These are phyloP conservation scores for Arabidopsis thaliana DNA, from an alignment of 345 rosid species.

Conservation along the genomic window DNA sequence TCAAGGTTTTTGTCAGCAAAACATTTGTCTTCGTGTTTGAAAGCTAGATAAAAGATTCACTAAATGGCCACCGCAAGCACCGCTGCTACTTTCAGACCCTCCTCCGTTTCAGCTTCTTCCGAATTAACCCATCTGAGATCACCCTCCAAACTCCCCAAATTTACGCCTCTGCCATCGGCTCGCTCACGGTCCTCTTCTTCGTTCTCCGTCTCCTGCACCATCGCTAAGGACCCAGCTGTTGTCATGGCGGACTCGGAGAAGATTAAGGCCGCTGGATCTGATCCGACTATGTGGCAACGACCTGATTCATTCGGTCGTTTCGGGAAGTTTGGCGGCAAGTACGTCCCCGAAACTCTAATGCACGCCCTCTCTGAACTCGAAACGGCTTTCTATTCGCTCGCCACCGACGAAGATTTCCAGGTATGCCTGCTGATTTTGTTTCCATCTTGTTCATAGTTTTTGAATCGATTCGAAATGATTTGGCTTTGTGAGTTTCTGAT, in stretches of 20 bases:
- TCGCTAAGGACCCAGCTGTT: slow-evolving; percentile 54
- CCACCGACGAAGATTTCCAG: slow-evolving; percentile 74
- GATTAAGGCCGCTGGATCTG: slow-evolving; percentile 35
- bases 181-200: slow-evolving; percentile 32
- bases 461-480: neutral
- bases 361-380: slow-evolving; percentile 85
- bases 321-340: slow-evolving; percentile 91
- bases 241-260: slow-evolving; percentile 43
- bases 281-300: slow-evolving; percentile 53
- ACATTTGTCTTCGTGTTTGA: neutral
- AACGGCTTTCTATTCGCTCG: slow-evolving; percentile 66
- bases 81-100: slow-evolving; percentile 40
- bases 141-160: slow-evolving; percentile 39
- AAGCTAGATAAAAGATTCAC: slow-evolving; percentile 22
- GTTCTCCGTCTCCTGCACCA: slow-evolving; percentile 55
- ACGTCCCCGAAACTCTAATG: slow-evolving; percentile 94
- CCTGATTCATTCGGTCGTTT: slow-evolving; percentile 92
- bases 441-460: neutral
- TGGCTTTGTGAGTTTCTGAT: slow-evolving; percentile 9
- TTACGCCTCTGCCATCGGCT: slow-evolving; percentile 38
- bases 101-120: slow-evolving; percentile 43
- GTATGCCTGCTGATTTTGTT: slow-evolving; percentile 41
- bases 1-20: slow-evolving; percentile 29
- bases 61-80: slow-evolving; percentile 44
- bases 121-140: slow-evolving; percentile 27